Percentiles rank a stretch among this genome's conserved stretches.
phyloP scores from a whole-genome alignment of 495 filamentous ascomycete genomes.

The Parathielavia appendiculata region DNA sequence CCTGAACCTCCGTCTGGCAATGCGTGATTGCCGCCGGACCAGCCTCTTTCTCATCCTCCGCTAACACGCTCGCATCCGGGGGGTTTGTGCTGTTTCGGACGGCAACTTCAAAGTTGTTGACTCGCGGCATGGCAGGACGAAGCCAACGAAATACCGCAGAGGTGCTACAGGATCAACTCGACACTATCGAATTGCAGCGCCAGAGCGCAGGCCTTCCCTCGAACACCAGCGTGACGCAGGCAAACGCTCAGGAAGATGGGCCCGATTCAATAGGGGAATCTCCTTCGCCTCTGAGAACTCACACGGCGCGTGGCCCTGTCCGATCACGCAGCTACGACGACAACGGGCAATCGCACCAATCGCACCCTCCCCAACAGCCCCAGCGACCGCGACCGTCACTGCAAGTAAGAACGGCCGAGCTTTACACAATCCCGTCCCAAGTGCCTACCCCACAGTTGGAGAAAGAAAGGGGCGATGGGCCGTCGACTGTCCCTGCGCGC shows the following conservation, averaged over 20 bases:
- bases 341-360: constrained; percentile 6
- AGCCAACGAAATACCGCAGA: constrained; percentile 16
- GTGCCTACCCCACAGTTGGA: constrained; percentile 9
- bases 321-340: background rate
- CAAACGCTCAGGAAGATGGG: background rate
- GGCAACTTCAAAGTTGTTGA: background rate
- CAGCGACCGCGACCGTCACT: background rate
- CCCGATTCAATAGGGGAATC: background rate
- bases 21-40: background rate
- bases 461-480: constrained; percentile 1
- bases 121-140: constrained; percentile 16
- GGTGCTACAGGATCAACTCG: constrained; percentile 21
- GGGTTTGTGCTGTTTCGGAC: background rate
- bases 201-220: constrained; percentile 1
- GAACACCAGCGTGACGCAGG: background rate
- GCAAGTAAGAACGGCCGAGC: constrained; percentile 13
- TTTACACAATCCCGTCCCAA: constrained; percentile 32
- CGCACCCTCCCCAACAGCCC: background rate
- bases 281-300: background rate
- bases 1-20: background rate
- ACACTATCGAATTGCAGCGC: constrained; percentile 26
- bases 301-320: background rate
- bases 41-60: background rate
- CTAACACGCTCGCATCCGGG: background rate
- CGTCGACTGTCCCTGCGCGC: background rate